Evolutionary conservation across 2,329 filamentous ascomycete species (phyloP), one percentile per base, ranked within the genome.

Genomic region (Fusarium sulawesiense): DNA sequence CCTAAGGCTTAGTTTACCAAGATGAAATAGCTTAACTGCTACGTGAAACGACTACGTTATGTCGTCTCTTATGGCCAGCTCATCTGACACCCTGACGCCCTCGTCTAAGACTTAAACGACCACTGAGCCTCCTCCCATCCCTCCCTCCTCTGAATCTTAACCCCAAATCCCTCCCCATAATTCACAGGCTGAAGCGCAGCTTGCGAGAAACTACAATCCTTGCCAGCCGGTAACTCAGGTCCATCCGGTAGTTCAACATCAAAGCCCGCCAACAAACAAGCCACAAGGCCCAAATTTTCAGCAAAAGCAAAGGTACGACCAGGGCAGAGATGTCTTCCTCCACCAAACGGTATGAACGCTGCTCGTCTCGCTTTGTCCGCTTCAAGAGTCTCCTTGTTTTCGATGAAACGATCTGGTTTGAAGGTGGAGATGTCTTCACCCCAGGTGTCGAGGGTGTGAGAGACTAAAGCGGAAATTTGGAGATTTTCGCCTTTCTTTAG

Each of bases 251-350:
- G 6, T 3, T 10, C 3, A 23, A 70, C 42, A 13, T 70, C 62
- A 14, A 70, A 70, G 1, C 67, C 67, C 6, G 65, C 29, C n/a
- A 70, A 18, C 9, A 70, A 32, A 27, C 50, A 66, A 25, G 62
- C n/a, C 12, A 70, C 58, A 7, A 70, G 20, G 1, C 67, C 67
- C 3, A 70, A 18, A 9, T 70, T 70, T 46, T 70, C 67, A 2
- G 67, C 67, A 25, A 70, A 70, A 1, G 67, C 67, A 55, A 70
- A 70, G 8, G 70, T 66, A 0, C 67, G 54, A 8, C 67, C 67
- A 6, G 67, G 68, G 3, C 68, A 70, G 3, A 70, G 20, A 13
- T 64, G 44, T n/a, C 58, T 55, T 9, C 68, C 68, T 2, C 68
- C 66, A 0, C 68, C 68, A 9, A 70, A 70, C 1, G 68, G 62